phyloP scores from a whole-genome alignment of 768 basidiomycete genomes.

The Lentinula sp. region DNA sequence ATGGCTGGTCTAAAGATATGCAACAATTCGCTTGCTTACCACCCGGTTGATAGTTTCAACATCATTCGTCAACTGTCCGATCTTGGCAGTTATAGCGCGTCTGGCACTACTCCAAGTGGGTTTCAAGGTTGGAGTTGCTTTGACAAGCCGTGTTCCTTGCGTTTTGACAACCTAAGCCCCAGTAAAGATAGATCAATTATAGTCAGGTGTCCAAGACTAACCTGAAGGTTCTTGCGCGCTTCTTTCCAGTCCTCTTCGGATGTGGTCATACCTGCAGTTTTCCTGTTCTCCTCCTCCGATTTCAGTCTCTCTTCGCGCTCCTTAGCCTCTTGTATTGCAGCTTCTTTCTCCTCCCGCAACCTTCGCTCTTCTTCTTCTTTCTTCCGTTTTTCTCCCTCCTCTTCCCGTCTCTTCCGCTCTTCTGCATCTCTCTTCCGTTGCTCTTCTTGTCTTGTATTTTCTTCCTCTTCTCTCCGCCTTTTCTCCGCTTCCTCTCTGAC shows the following conservation, averaged over 20 bases:
- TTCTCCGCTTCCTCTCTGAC: slow-evolving; percentile 46
- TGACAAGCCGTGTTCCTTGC: slow-evolving; percentile 59
- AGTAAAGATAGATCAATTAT: slow-evolving; percentile 1
- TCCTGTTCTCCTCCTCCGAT: slow-evolving; percentile 32
- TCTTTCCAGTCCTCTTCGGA: slow-evolving; percentile 61
- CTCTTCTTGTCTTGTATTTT: slow-evolving; percentile 43
- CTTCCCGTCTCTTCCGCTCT: slow-evolving; percentile 36
- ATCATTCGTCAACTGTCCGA: slow-evolving; percentile 84
- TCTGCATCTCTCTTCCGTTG: slow-evolving; percentile 29
- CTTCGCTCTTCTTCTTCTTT: slow-evolving; percentile 22
- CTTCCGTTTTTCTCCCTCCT: slow-evolving; percentile 31
- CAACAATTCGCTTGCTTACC: slow-evolving; percentile 32
- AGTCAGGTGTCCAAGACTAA: slow-evolving; percentile 20
- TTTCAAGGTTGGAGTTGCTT: slow-evolving; percentile 47
- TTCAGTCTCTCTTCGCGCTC: slow-evolving; percentile 27
- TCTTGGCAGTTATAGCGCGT: slow-evolving; percentile 78
- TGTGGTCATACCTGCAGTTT: slow-evolving; percentile 43
- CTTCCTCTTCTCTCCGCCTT: slow-evolving; percentile 48
- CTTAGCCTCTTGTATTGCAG: slow-evolving; percentile 21
- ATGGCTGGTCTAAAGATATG: background rate
- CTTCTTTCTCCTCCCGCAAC: slow-evolving; percentile 27
- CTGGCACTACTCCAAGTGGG: slow-evolving; percentile 62
- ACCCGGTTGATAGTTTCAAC: slow-evolving; percentile 52
- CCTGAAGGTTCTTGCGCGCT: slow-evolving; percentile 50
- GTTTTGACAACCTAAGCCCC: slow-evolving; percentile 51